These are phyloP conservation scores for Scheffersomyces lignosus DNA, from an alignment of 805 yeast genomes.

Conservation along the genomic window DNA sequence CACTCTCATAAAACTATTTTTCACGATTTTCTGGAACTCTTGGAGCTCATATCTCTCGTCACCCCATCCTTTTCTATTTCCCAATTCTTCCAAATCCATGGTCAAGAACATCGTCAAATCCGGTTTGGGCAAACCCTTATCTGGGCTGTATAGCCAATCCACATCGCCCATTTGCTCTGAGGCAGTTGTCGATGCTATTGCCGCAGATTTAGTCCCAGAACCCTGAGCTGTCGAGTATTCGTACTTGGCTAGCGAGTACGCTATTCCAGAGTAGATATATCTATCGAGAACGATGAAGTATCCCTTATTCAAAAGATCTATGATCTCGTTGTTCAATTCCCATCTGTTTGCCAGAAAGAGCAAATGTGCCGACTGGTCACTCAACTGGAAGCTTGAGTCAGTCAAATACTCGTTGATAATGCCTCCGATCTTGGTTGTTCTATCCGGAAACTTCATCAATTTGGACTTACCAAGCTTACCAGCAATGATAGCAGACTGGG, in stretches of 20 bases:
- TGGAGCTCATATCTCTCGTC: conserved; percentile 85
- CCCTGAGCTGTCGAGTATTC: conserved; percentile 27
- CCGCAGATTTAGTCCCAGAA: background rate
- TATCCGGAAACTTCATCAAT: conserved; percentile 81
- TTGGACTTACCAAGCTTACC: conserved; percentile 21
- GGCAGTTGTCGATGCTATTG: conserved; percentile 2
- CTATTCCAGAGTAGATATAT: conserved; percentile 89
- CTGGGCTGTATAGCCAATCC: conserved; percentile 82
- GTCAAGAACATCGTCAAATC: conserved; percentile 80
- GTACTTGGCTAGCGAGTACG: conserved; percentile 85
- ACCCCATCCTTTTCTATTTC: conserved; percentile 78
- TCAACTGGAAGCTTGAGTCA: conserved; percentile 47
- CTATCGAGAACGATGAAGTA: conserved; percentile 72
- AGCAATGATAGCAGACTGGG: conserved; percentile 56
- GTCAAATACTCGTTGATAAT: conserved; percentile 74
- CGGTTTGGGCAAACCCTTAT: conserved; percentile 81
- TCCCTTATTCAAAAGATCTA: conserved; percentile 49
- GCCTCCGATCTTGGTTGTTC: conserved; percentile 79
- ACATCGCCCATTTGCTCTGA: conserved; percentile 36
- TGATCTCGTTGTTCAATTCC: conserved; percentile 65
- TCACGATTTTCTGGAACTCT: conserved; percentile 75
- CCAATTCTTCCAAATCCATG: conserved; percentile 44
- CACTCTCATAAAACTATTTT: conserved; percentile 53
- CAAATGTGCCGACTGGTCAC: conserved; percentile 83
- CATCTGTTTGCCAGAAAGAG: conserved; percentile 92